Evolutionary conservation across 1,284 basidiomycete genomes (phyloP), one percentile per base, ranked within the genome.

Genomic region (Ganoderma boninense): DNA sequence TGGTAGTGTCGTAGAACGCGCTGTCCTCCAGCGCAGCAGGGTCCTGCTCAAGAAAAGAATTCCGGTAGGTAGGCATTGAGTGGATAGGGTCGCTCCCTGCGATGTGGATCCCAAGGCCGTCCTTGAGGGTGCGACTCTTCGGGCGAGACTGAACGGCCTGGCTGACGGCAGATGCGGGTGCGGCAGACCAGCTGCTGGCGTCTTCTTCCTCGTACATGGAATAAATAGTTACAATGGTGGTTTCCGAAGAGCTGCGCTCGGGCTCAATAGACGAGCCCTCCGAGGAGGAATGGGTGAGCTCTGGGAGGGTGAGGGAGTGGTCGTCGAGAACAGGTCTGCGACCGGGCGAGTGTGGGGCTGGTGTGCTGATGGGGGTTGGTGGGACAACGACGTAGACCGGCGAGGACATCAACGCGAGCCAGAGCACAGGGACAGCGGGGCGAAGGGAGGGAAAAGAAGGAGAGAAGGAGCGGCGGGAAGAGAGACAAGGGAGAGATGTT

Each of bases 211-310:
- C 77, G 69, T 94, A 94, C 92, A 94, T 94, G 64, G 91, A 93
- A 79, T 93, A 94, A 68, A 94, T 94, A 68, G 91, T 90, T 79
- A 92, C 89, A 75, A 93, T 92, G 11, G 91, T 89, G 75, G 69
- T 69, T 32, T 92, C 91, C 0, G 85, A 80, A 0, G 85, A 85
- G 75, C 80, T 82, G 68, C 85, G 83, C 40, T 82, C 82, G 67
- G 73, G 79, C 66, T 80, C 80, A 38, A 26, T 23, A 26, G 74
- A 70, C 67, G 54, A 78, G 73, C 26, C 67, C 69, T 72, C 73
- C 75, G 69, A 32, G 69, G 73, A 77, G 16, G 60, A 62, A 52
- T 75, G 74, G 10, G 77, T 64, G 65, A 80, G 76, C 44, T 80
- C 81, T 38, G 80, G 79, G 43, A 77, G 70, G 40, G 70, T 70